Evolutionary conservation across 345 rosid genomes (phyloP).

Genomic region (Syzygium grande): DNA sequence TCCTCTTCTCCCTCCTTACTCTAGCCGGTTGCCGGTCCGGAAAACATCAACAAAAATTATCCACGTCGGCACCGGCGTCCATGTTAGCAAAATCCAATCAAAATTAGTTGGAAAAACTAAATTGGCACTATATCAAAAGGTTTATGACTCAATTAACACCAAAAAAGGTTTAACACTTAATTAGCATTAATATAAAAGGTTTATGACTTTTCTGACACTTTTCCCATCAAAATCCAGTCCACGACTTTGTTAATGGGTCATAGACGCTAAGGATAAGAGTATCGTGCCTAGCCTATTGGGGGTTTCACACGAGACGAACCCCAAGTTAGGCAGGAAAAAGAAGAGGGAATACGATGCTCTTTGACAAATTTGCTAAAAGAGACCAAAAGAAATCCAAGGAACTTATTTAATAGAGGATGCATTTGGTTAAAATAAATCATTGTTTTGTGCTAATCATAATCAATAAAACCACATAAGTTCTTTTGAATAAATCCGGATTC

Average conservation of each 20-base stretch:
- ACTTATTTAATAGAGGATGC: not conserved
- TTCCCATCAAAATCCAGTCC: not conserved
- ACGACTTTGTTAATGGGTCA: not conserved
- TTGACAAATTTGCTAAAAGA: not conserved
- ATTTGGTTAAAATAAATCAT: not conserved
- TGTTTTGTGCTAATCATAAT: not conserved
- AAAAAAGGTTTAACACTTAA: no score
- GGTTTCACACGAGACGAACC: not conserved
- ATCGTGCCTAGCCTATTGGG: not conserved
- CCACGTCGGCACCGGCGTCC: no score
- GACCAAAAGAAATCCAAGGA: not conserved
- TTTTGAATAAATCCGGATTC: not conserved
- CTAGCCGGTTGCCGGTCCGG: accelerated
- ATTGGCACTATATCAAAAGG: no score
- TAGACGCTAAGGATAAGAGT: not conserved
- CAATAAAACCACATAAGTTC: not conserved
- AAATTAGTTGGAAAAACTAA: no score
- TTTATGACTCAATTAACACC: no score
- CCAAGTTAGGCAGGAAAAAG: not conserved
- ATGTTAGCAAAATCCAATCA: no score
- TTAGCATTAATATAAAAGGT: no score
- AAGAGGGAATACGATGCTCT: not conserved
- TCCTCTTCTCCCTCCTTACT: no score
- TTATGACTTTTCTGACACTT: no score
- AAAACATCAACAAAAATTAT: no score